phyloP scores from a whole-genome alignment of 352 stramenopile species.

The Pelagophyceae sp. region DNA sequence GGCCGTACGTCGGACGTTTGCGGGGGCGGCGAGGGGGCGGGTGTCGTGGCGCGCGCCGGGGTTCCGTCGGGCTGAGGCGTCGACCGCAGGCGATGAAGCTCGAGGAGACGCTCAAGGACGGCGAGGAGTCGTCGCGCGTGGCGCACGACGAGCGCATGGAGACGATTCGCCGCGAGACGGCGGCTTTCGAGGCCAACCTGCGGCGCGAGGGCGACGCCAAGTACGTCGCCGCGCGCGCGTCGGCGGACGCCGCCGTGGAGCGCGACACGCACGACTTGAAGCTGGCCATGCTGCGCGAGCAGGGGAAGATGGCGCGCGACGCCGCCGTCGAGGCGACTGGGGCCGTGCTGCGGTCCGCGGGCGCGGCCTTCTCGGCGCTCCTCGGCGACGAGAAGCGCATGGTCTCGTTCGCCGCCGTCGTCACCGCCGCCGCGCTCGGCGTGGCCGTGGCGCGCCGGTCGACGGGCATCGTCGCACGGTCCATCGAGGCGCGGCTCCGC shows the following conservation, averaged over 20 bases:
- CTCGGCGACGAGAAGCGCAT: slow-evolving; percentile 64
- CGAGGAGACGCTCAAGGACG: slow-evolving; percentile 62
- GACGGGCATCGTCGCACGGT: slow-evolving; percentile 63
- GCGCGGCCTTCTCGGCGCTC: slow-evolving; percentile 62
- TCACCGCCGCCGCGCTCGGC: slow-evolving; percentile 62
- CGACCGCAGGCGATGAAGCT: neutral
- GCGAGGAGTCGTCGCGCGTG: slow-evolving; percentile 69
- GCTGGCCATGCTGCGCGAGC: slow-evolving; percentile 65
- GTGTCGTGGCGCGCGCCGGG: no score
- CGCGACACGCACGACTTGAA: slow-evolving; percentile 73
- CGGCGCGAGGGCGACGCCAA: slow-evolving; percentile 64
- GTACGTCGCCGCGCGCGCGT: slow-evolving; percentile 63
- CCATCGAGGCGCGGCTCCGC: slow-evolving; percentile 63
- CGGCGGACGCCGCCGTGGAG: slow-evolving; percentile 67
- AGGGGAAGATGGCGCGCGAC: slow-evolving; percentile 57
- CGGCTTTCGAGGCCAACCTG: slow-evolving; percentile 72
- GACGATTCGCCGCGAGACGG: slow-evolving; percentile 64
- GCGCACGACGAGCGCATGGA: slow-evolving; percentile 77
- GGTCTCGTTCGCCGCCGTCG: slow-evolving; percentile 29
- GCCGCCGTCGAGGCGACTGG: slow-evolving; percentile 72
- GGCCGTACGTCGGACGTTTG: neutral
- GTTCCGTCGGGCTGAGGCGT: no score
- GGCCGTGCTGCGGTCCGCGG: slow-evolving; percentile 61
- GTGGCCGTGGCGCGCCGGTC: slow-evolving; percentile 68
- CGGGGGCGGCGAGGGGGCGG: neutral